These are phyloP conservation scores for Cercospora sp. DNA, from an alignment of 2,329 filamentous ascomycete genomes.

Conservation along the genomic window DNA sequence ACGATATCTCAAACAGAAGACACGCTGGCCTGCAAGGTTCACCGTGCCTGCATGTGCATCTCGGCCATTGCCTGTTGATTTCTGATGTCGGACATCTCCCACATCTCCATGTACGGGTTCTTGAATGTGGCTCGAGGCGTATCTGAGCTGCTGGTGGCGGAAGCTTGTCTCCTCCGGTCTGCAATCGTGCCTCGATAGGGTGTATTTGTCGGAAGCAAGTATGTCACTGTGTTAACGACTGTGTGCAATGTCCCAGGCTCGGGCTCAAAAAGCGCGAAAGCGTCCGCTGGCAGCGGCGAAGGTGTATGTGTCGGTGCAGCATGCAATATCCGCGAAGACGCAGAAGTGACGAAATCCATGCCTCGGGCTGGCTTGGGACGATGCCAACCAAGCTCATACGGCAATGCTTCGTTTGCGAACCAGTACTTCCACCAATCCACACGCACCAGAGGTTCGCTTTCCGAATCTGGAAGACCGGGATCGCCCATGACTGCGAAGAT, in stretches of 20 bases:
- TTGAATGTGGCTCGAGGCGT: neutral
- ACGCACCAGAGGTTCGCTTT: constrained; percentile 9
- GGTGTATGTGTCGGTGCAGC: neutral
- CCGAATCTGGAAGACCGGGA: neutral
- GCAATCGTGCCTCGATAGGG: neutral
- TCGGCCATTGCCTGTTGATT: neutral
- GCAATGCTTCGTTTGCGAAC: constrained; percentile 17
- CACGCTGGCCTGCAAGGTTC: neutral
- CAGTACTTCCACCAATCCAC: constrained; percentile 21
- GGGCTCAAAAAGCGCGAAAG: neutral
- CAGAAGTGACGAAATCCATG: constrained; percentile 1
- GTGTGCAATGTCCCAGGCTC: neutral
- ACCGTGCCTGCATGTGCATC: neutral
- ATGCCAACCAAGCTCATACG: constrained; percentile 18
- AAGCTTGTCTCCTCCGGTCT: neutral
- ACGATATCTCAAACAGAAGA: neutral
- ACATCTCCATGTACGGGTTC: neutral
- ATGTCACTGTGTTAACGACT: neutral
- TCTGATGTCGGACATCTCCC: neutral
- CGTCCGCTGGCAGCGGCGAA: neutral
- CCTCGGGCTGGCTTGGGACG: constrained; percentile 4
- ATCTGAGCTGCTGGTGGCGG: neutral
- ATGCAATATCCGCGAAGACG: constrained; percentile 1
- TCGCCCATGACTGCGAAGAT: constrained; percentile 19
- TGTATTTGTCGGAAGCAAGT: neutral